Base-by-base conservation (phyloP, 2,329 filamentous ascomycete genomes). In the Penicillium corylophilum region DNA sequence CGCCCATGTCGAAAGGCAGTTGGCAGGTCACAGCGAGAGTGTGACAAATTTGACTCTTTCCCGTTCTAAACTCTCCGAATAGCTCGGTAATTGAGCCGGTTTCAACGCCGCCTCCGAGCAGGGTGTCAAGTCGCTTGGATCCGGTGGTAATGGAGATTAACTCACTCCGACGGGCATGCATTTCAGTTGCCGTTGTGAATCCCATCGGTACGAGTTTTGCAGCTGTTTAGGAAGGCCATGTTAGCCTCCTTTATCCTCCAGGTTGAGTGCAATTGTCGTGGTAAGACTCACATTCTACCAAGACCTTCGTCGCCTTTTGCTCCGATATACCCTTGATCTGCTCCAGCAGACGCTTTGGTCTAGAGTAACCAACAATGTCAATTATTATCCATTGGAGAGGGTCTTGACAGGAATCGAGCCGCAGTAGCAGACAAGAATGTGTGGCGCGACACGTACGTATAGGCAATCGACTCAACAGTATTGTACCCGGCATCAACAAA, bases 1-100 rank as follows among this genome's bases (percentile, higher is more conserved):
- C 94, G 47, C 94, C 95, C 93, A 97, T 97, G 68, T 99, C 94
- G 69, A 99, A 97, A 1, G 94, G 94, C 39, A 99, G 74, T 72
- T 99, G 94, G 69, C 95, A 99, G 42, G 94, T 99, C 26, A 99
- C 94, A 0, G 95, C 94, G n/a, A 99, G 80, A 0, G 94, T 99
- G 71, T 99, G 95, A 65, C 94, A 99, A 51, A 99, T 93, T 73
- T 99, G 94, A 77, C 91, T 96, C 77, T 99, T 99, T 72, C 94
- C 95, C 0, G 94, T 99, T 64, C 94, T 83, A 69, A 99, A 99
- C 72, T 99, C 94, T 68, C 94, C 94, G 68, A 99, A 99, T 3
- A 99, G 87, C 74, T 99, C 95, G 0, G 95, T 99, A 48, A 99
- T 95, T 8, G 92, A 97, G 40, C 95, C 95, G 0, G 94, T 99